Evolutionary conservation across 202 grass and related monocot genomes (phyloP).

Genomic region (Brachypodium distachyon): DNA sequence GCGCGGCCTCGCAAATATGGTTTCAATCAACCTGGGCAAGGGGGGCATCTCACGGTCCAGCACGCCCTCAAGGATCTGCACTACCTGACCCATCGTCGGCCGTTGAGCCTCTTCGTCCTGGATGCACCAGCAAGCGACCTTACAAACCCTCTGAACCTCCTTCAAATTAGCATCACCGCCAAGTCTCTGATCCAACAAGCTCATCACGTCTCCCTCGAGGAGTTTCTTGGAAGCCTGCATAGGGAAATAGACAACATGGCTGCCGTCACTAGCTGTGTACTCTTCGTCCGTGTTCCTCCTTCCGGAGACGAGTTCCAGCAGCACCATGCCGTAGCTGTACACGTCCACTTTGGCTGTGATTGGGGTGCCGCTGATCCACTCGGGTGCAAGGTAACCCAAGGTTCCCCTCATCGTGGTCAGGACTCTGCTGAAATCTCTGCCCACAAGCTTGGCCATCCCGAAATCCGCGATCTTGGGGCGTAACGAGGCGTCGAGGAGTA

Average conservation of each 20-base stretch:
- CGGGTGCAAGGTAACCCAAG: slow-evolving; percentile 36
- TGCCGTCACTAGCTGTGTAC: neutral
- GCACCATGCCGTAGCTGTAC: neutral
- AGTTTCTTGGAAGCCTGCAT: neutral
- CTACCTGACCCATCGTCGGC: neutral
- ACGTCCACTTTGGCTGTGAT: neutral
- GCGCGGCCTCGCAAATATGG: neutral
- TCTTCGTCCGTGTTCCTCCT: neutral
- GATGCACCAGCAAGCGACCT: neutral
- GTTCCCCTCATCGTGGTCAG: slow-evolving; percentile 34
- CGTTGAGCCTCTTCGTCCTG: neutral
- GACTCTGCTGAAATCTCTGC: slow-evolving; percentile 21
- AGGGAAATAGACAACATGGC: neutral
- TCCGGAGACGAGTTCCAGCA: neutral
- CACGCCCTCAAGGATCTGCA: neutral
- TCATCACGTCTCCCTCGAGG: neutral
- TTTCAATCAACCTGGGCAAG: neutral
- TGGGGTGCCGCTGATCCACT: slow-evolving; percentile 29
- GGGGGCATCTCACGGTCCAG: neutral
- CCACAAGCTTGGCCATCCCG: neutral
- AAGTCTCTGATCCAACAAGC: neutral
- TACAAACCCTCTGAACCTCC: neutral
- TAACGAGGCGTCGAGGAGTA: neutral
- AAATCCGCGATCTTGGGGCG: neutral
- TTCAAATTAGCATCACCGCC: neutral